These are phyloP conservation scores for Aspergillus sergii DNA, from an alignment of 2,329 filamentous ascomycete genomes.

Conservation along the genomic window DNA sequence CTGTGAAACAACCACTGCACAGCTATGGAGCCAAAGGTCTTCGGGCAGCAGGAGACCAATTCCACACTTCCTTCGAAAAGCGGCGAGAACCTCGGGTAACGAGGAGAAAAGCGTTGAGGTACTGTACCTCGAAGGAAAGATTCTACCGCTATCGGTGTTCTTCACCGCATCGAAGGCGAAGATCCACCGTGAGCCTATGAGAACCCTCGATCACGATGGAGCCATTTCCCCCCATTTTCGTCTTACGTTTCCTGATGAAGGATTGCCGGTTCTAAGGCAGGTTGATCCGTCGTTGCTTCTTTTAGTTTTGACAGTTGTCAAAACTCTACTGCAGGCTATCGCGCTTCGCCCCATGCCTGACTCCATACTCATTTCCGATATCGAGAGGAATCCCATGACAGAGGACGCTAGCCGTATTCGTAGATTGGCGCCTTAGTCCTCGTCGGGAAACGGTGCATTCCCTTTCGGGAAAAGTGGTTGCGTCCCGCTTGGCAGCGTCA, in stretches of 20 bases:
- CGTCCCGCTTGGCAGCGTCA: not conserved
- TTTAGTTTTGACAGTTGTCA: conserved; percentile 3
- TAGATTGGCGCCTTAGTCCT: not conserved
- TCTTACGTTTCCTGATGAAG: conserved; percentile 6
- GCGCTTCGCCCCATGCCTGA: not conserved
- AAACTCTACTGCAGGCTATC: conserved; percentile 2
- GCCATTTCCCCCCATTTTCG: conserved; percentile 7
- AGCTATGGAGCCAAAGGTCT: not conserved
- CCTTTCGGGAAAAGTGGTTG: not conserved
- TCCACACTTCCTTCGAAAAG: conserved; percentile 7
- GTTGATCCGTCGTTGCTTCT: not conserved
- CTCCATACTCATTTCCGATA: not conserved
- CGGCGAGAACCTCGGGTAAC: conserved; percentile 18
- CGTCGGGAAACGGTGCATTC: not conserved
- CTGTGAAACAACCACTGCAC: conserved; percentile 1
- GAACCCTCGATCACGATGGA: conserved; percentile 7
- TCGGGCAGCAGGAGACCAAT: conserved; percentile 13
- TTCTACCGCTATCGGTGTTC: conserved; percentile 16
- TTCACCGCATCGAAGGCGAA: conserved; percentile 35
- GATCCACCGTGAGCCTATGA: conserved; percentile 21
- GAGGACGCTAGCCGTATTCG: not conserved
- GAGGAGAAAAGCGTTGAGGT: not conserved
- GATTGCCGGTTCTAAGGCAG: not conserved
- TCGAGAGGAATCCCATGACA: not conserved
- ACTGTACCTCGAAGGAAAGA: not conserved